Evolutionary conservation across 352 stramenopile genomes (phyloP).

Genomic region (Peronospora belbahrii): DNA sequence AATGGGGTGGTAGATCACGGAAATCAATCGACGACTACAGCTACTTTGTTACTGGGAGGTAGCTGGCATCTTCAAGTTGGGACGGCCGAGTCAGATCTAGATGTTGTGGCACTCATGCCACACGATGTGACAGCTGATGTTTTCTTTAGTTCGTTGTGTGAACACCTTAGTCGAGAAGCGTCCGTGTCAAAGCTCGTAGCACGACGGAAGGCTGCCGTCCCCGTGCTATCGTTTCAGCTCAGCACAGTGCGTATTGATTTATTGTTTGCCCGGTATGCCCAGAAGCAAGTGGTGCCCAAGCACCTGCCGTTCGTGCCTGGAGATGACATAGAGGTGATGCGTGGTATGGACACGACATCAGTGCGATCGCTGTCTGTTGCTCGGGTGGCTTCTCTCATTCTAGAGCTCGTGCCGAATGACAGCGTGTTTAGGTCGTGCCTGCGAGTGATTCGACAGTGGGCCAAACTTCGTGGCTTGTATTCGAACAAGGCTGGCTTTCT

Average conservation of each 20-base stretch:
- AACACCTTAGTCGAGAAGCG: constrained; percentile 31
- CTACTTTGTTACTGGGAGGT: constrained; percentile 62
- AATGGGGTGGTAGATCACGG: constrained; percentile 7
- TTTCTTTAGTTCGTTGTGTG: constrained; percentile 64
- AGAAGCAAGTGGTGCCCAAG: constrained; percentile 50
- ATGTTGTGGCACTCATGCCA: constrained; percentile 70
- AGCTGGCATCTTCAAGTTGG: constrained; percentile 82
- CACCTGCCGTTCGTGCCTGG: constrained; percentile 51
- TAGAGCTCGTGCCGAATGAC: constrained; percentile 76
- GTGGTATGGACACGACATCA: constrained; percentile 63
- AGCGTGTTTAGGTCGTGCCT: constrained; percentile 60
- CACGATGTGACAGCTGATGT: constrained; percentile 45
- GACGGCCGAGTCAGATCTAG: constrained; percentile 63
- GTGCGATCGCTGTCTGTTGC: constrained; percentile 76
- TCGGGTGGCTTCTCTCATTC: constrained; percentile 63
- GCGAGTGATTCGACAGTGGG: constrained; percentile 71
- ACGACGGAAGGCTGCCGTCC: constrained; percentile 64
- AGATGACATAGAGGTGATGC: constrained; percentile 65
- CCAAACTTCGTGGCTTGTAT: constrained; percentile 65
- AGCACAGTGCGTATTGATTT: constrained; percentile 62
- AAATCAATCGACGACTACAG: constrained; percentile 24
- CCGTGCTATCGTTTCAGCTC: constrained; percentile 70
- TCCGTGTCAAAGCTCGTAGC: constrained; percentile 57
- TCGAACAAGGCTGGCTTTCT: constrained; percentile 82
- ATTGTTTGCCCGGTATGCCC: constrained; percentile 68